These are phyloP conservation scores for Quercus berberidifolia DNA, from an alignment of 306 rosid genomes.

Conservation along the genomic window DNA sequence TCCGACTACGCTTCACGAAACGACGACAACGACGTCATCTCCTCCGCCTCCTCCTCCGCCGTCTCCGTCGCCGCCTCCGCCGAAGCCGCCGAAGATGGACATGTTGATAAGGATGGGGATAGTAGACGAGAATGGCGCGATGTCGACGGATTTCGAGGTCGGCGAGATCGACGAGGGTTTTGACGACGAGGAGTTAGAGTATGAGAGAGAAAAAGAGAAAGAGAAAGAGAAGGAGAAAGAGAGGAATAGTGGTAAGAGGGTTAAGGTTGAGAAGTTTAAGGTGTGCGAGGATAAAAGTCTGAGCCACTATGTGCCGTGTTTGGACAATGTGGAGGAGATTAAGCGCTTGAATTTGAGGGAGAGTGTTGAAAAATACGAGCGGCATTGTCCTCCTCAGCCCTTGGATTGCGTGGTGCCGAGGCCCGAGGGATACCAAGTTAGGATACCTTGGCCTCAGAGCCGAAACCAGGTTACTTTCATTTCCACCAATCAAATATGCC, in stretches of 20 bases:
- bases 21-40: background rate
- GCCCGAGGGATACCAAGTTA: constrained; percentile 55
- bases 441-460: constrained; percentile 77
- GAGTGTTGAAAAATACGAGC: constrained; percentile 60
- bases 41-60: constrained; percentile 16
- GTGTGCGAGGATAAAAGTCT: constrained; percentile 38
- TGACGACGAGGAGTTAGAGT: constrained; percentile 27
- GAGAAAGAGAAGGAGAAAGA: constrained; percentile 17
- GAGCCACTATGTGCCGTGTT: constrained; percentile 77
- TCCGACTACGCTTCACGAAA: no score
- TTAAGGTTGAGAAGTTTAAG: constrained; percentile 40
- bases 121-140: constrained; percentile 65
- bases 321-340: constrained; percentile 60
- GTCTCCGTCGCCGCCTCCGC: background rate
- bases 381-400: constrained; percentile 80
- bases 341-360: constrained; percentile 26
- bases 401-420: constrained; percentile 64
- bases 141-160: constrained; percentile 69
- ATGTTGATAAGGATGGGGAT: constrained; percentile 46
- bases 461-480: constrained; percentile 72
- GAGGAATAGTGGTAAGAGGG: constrained; percentile 3
- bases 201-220: background rate
- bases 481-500: background rate
- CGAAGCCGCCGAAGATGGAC: constrained; percentile 50
- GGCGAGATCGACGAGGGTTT: constrained; percentile 52